Percentiles rank a stretch among this genome's conserved stretches.
Evolutionary conservation across 192 early-diverging fungal species (phyloP).

Genomic region (Funneliformis geosporum): DNA sequence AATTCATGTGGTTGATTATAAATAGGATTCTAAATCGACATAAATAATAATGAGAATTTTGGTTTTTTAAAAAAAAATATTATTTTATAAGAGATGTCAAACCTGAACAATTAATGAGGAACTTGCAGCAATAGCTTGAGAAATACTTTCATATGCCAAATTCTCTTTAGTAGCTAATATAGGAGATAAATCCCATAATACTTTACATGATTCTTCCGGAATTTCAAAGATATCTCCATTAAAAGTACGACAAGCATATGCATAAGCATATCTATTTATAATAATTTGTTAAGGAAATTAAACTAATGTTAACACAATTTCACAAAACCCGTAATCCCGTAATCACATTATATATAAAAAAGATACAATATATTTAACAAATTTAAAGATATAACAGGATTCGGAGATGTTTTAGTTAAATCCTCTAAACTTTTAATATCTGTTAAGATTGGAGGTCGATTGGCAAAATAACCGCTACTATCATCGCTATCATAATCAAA

Average conservation of each 20-base stretch:
- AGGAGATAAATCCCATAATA: conserved; percentile 27
- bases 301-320: not conserved
- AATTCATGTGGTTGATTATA: conserved; percentile 28
- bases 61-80: not conserved
- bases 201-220: not conserved
- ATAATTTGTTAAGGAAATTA: conserved; percentile 1
- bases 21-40: conserved; percentile 17
- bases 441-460: not conserved
- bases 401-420: conserved; percentile 22
- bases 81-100: not conserved
- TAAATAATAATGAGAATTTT: not conserved
- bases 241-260: conserved; percentile 23
- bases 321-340: no score
- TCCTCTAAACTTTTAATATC: conserved; percentile 24
- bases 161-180: not conserved
- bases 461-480: not conserved
- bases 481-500: not conserved
- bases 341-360: no score
- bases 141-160: conserved; percentile 23
- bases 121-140: conserved; percentile 23
- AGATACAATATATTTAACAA: conserved; percentile 33
- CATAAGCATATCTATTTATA: conserved; percentile 21
- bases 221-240: conserved; percentile 25
- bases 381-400: conserved; percentile 22
- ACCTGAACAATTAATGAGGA: conserved; percentile 1